Conservation (phyloP, 2,329 filamentous ascomycete species). For the Xylaria sp. region DNA sequence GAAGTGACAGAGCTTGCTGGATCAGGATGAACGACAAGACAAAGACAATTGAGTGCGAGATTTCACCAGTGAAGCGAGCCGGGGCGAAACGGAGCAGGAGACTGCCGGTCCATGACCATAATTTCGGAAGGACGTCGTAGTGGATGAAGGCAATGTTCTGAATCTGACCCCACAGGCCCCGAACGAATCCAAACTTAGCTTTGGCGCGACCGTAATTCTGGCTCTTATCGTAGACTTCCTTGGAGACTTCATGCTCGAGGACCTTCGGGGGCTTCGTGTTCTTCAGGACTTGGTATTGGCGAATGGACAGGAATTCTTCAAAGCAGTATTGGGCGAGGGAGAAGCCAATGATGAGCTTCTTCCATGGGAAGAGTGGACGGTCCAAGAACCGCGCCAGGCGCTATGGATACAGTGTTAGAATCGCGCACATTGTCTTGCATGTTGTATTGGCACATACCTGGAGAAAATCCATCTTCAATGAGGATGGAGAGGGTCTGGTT, state of each 20-base stretch:
- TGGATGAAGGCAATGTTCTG: constrained; percentile 90
- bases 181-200: constrained; percentile 83
- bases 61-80: constrained; percentile 82
- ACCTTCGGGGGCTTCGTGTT: constrained; percentile 81
- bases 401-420: constrained; percentile 41
- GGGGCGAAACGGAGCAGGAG: constrained; percentile 76
- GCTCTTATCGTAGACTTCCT: constrained; percentile 91
- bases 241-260: constrained; percentile 82
- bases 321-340: constrained; percentile 88
- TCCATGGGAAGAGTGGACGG: constrained; percentile 94
- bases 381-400: constrained; percentile 85
- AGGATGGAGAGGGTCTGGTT: constrained; percentile 18
- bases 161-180: constrained; percentile 79
- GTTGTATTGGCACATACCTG: constrained; percentile 36
- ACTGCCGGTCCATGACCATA: constrained; percentile 82
- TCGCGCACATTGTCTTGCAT: constrained; percentile 18
- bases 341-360: constrained; percentile 92
- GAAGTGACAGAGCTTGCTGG: constrained; percentile 77
- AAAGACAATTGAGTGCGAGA: constrained; percentile 90
- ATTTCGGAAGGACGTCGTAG: constrained; percentile 84
- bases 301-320: constrained; percentile 84
- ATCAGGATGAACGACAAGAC: constrained; percentile 84
- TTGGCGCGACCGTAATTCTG: constrained; percentile 97
- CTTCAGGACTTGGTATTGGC: constrained; percentile 87
- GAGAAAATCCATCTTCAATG: constrained; percentile 38